A percentile compares a stretch with the other conserved stretches of the same genome.
Evolutionary conservation across 2,329 filamentous ascomycete genomes (phyloP).

Genomic region (Talaromyces atroroseus): DNA sequence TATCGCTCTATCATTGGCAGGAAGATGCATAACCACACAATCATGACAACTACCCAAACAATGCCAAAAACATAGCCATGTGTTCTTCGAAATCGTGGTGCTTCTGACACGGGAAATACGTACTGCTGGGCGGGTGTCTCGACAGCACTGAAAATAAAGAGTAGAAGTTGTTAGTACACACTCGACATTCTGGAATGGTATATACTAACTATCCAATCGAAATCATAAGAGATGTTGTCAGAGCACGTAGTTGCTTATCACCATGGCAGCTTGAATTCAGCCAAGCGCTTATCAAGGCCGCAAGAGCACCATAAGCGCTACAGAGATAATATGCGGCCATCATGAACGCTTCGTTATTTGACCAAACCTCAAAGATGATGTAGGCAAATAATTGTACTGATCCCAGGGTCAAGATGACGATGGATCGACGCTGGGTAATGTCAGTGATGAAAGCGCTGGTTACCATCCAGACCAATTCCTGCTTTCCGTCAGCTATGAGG

Average conservation of each 20-base stretch:
- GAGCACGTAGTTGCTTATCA: slow-evolving; percentile 9
- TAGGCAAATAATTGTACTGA: not conserved
- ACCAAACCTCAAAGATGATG: slow-evolving; percentile 2
- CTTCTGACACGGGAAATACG: slow-evolving; percentile 1
- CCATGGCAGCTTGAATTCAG: slow-evolving; percentile 5
- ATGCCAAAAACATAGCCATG: slow-evolving; percentile 2
- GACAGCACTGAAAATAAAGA: not conserved
- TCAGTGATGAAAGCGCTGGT: not conserved
- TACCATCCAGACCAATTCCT: slow-evolving; percentile 6
- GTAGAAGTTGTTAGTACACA: not conserved
- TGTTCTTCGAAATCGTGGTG: slow-evolving; percentile 1
- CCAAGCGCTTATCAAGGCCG: not conserved
- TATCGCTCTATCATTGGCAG: not conserved
- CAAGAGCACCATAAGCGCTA: slow-evolving; percentile 1
- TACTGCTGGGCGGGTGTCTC: not conserved
- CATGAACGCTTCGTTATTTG: not conserved
- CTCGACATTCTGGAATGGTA: too few species aligned
- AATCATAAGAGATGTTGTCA: slow-evolving; percentile 6
- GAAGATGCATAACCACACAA: too few species aligned
- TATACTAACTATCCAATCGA: too few species aligned
- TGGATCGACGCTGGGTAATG: not conserved
- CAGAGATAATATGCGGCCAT: slow-evolving; percentile 6
- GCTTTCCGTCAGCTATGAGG: not conserved
- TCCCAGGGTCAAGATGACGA: not conserved
- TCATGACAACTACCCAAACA: not conserved